phyloP scores from a whole-genome alignment of 495 filamentous ascomycete species.

The Hypoxylon perforatum region DNA sequence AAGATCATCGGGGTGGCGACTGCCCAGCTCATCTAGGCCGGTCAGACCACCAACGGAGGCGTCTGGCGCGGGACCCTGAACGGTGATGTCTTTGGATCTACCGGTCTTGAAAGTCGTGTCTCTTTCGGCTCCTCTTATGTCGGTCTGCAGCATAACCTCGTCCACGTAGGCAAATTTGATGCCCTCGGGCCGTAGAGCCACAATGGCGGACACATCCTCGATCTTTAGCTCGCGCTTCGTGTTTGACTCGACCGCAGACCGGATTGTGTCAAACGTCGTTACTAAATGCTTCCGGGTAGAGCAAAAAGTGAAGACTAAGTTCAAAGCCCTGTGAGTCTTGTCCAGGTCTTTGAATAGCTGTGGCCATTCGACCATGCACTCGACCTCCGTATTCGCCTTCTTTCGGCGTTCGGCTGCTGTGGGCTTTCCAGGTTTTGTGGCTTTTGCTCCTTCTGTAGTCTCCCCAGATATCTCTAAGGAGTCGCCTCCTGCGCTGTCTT shows the following conservation, averaged over 20 bases:
- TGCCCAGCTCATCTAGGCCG: constrained; percentile 54
- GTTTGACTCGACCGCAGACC: constrained; percentile 84
- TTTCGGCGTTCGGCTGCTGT: constrained; percentile 24
- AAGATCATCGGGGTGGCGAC: constrained; percentile 45
- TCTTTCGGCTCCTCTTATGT: constrained; percentile 72
- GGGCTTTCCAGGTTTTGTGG: constrained; percentile 33
- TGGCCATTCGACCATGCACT: constrained; percentile 70
- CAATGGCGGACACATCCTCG: constrained; percentile 85
- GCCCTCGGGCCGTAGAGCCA: constrained; percentile 76
- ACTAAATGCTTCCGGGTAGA: constrained; percentile 90
- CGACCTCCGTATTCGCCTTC: constrained; percentile 31
- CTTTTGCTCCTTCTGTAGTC: constrained; percentile 21
- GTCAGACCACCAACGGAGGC: constrained; percentile 61
- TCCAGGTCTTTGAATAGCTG: constrained; percentile 75
- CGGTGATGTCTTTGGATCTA: constrained; percentile 52
- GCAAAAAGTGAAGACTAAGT: constrained; percentile 93
- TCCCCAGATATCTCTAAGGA: background rate
- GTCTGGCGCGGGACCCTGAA: constrained; percentile 56
- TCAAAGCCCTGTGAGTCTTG: constrained; percentile 84
- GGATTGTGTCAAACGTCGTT: constrained; percentile 91
- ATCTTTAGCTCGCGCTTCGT: constrained; percentile 74
- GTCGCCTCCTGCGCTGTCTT: constrained; percentile 32
- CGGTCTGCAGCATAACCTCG: constrained; percentile 80
- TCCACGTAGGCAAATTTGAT: constrained; percentile 90
- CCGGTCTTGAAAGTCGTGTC: constrained; percentile 62